Conservation (phyloP, 2,329 filamentous ascomycete genomes). For the Microdochium trichocladiopsis region DNA sequence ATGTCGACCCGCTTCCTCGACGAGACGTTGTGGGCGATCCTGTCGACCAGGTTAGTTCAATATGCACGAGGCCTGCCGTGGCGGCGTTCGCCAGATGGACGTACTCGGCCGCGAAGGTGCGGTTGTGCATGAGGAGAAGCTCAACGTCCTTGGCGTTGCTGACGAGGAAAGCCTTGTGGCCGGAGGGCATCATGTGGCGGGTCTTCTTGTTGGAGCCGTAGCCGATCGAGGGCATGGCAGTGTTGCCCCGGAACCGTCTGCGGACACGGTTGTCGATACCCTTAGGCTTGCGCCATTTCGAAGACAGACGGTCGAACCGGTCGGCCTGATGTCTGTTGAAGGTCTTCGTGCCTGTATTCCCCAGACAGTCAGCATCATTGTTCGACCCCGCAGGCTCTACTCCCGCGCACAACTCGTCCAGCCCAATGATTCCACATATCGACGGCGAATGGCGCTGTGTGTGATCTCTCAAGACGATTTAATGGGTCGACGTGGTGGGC, state of each 20-base stretch:
- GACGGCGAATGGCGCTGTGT: background rate
- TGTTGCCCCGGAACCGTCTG: slow-evolving; percentile 93
- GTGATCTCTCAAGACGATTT: background rate
- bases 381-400: slow-evolving; percentile 5
- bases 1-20: slow-evolving; percentile 99
- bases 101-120: slow-evolving; percentile 97
- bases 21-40: slow-evolving; percentile 96
- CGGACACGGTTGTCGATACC: slow-evolving; percentile 99
- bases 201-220: slow-evolving; percentile 99
- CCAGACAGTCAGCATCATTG: slow-evolving; percentile 28
- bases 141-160: slow-evolving; percentile 95
- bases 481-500: background rate
- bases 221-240: slow-evolving; percentile 97
- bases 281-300: slow-evolving; percentile 99
- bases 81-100: slow-evolving; percentile 27
- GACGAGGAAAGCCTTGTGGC: slow-evolving; percentile 99
- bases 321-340: slow-evolving; percentile 98
- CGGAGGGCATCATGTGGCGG: slow-evolving; percentile 95
- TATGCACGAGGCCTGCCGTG: background rate
- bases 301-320: slow-evolving; percentile 85
- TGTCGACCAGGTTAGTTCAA: slow-evolving; percentile 27
- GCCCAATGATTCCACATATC: background rate
- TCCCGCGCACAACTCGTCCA: background rate
- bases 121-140: slow-evolving; percentile 99
- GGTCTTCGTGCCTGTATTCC: slow-evolving; percentile 71